phyloP scores from a whole-genome alignment of 768 basidiomycete species.

The Tylopilus plumbeoviolaceoides region DNA sequence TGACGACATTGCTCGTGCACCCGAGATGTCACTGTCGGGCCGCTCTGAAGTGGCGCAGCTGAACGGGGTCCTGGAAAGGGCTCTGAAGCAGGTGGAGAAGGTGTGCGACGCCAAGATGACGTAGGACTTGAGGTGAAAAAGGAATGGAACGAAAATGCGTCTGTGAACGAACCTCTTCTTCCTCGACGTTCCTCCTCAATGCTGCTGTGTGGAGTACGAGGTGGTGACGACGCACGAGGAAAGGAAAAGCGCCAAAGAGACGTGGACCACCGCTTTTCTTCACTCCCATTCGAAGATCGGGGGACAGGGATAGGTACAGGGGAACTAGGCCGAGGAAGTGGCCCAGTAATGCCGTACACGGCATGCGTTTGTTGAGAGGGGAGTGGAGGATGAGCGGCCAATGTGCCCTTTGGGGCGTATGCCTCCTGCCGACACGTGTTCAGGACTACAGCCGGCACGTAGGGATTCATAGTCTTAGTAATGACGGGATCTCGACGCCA shows the following conservation, averaged over 20 bases:
- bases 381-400: conserved; percentile 12
- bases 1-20: conserved; percentile 33
- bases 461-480: conserved; percentile 23
- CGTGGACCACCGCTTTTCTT: conserved; percentile 32
- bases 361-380: conserved; percentile 11
- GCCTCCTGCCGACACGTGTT: conserved; percentile 27
- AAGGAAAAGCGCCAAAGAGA: conserved; percentile 35
- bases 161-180: conserved; percentile 30
- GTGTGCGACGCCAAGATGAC: conserved; percentile 32
- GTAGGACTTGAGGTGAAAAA: conserved; percentile 31
- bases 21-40: conserved; percentile 18
- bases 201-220: conserved; percentile 21
- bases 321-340: conserved; percentile 23
- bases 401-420: conserved; percentile 6
- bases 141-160: conserved; percentile 47
- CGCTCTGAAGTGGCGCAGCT: conserved; percentile 23
- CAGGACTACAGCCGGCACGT: conserved; percentile 24
- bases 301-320: conserved; percentile 30
- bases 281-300: conserved; percentile 28
- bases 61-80: conserved; percentile 25
- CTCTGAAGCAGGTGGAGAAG: conserved; percentile 40
- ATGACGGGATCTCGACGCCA: conserved; percentile 30
- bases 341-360: conserved; percentile 7
- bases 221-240: conserved; percentile 28
- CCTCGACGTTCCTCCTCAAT: conserved; percentile 25